phyloP scores from a whole-genome alignment of 495 filamentous ascomycete genomes.

The Cairneyella variabilis region DNA sequence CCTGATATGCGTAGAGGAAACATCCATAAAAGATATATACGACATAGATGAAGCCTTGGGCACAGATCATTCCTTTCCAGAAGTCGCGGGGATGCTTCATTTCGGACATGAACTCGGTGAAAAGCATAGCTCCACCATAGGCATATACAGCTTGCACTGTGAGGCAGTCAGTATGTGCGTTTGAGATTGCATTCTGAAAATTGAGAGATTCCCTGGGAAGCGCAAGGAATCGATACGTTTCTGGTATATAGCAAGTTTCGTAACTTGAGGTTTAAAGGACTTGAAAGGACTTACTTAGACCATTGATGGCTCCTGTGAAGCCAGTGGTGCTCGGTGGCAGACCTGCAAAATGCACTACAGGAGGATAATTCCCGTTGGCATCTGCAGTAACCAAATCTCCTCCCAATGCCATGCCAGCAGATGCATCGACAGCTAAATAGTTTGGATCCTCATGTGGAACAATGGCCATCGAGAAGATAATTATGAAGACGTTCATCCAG shows the following conservation, averaged over 20 bases:
- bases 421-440: no score
- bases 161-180: no score
- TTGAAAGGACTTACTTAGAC: constrained; percentile 49
- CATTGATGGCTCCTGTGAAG: constrained; percentile 43
- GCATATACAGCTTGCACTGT: no score
- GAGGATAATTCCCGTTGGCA: constrained; percentile 3
- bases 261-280: no score
- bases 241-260: no score
- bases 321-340: constrained; percentile 26
- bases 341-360: constrained; percentile 27
- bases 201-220: no score
- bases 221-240: no score
- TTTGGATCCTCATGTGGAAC: constrained; percentile 43
- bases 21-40: constrained; percentile 52
- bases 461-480: constrained; percentile 46
- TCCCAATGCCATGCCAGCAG: no score
- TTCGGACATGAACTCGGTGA: constrained; percentile 63
- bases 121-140: constrained; percentile 45
- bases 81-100: constrained; percentile 61
- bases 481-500: constrained; percentile 49
- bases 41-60: constrained; percentile 51
- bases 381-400: neutral
- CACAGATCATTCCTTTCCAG: constrained; percentile 53
- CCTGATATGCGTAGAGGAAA: constrained; percentile 50
- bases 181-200: no score